These are phyloP conservation scores for Neonothopanus nambi DNA, from an alignment of 1,284 basidiomycete species.

Conservation along the genomic window DNA sequence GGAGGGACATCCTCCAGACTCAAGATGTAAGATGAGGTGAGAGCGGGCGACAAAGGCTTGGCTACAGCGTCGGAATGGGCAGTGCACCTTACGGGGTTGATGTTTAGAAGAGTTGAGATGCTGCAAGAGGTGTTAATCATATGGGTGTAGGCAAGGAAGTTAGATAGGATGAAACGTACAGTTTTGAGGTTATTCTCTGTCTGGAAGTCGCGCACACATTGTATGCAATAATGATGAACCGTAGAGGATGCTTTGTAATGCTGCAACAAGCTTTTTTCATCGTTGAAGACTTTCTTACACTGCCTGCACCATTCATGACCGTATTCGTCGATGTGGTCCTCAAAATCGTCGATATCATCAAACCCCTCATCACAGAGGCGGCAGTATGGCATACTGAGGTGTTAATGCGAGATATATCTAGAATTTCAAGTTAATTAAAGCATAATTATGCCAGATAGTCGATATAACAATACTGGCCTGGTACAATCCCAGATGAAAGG, in stretches of 20 bases:
- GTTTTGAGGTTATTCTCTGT: constrained; percentile 36
- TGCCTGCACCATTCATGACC: constrained; percentile 40
- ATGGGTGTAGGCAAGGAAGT: background rate
- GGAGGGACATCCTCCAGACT: background rate
- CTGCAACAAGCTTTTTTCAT: constrained; percentile 37
- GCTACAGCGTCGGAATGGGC: too few species aligned
- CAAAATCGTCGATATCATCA: constrained; percentile 23
- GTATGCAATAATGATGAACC: constrained; percentile 47
- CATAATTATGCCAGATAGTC: too few species aligned
- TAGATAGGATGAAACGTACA: constrained; percentile 19
- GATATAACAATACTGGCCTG: too few species aligned
- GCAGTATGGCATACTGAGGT: constrained; percentile 41
- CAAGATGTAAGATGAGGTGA: background rate
- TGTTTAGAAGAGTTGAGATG: constrained; percentile 24
- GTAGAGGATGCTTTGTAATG: constrained; percentile 45
- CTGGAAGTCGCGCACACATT: constrained; percentile 44
- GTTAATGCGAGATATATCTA: constrained; percentile 43
- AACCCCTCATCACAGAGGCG: constrained; percentile 42
- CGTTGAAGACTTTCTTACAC: constrained; percentile 43
- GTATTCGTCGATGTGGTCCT: constrained; percentile 33
- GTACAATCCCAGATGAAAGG: too few species aligned
- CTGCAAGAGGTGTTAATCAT: constrained; percentile 14
- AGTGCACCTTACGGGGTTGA: constrained; percentile 1
- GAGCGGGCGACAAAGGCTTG: too few species aligned
- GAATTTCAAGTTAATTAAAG: too few species aligned